phyloP scores from a whole-genome alignment of 805 yeast genomes.

The Wickerhamomyces bisporus region DNA sequence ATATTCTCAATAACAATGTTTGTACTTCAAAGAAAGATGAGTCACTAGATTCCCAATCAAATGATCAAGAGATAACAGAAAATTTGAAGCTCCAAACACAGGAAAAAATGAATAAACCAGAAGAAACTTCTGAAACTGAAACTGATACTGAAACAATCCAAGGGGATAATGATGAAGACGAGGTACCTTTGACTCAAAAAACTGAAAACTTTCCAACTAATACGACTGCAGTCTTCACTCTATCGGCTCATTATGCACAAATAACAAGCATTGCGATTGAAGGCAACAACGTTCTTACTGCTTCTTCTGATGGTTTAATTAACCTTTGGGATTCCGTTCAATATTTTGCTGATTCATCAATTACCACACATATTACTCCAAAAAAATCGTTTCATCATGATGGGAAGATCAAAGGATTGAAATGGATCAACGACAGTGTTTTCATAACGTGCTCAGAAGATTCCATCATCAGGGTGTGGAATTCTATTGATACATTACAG shows the following conservation, averaged over 20 bases:
- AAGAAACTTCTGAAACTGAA: background rate
- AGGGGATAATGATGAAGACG: background rate
- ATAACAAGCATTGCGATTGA: background rate
- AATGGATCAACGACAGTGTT: background rate
- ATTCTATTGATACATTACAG: background rate
- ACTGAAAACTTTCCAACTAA: too few relatives aligned
- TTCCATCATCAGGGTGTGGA: background rate
- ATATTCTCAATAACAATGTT: too few relatives aligned
- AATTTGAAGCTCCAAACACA: background rate
- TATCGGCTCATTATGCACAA: background rate
- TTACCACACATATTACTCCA: background rate
- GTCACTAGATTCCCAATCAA: too few relatives aligned
- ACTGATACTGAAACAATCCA: background rate
- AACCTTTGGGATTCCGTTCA: background rate
- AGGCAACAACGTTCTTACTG: background rate
- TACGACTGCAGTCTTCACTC: background rate
- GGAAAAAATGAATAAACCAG: too few relatives aligned
- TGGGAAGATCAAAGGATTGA: background rate
- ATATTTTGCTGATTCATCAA: background rate
- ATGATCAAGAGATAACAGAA: too few relatives aligned
- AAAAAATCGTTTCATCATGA: background rate
- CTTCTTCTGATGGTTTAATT: background rate
- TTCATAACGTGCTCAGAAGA: background rate
- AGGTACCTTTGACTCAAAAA: too few relatives aligned
- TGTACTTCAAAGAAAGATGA: too few relatives aligned